These are phyloP conservation scores for Cystobasidium ongulense DNA, from an alignment of 768 basidiomycete genomes.

Conservation along the genomic window DNA sequence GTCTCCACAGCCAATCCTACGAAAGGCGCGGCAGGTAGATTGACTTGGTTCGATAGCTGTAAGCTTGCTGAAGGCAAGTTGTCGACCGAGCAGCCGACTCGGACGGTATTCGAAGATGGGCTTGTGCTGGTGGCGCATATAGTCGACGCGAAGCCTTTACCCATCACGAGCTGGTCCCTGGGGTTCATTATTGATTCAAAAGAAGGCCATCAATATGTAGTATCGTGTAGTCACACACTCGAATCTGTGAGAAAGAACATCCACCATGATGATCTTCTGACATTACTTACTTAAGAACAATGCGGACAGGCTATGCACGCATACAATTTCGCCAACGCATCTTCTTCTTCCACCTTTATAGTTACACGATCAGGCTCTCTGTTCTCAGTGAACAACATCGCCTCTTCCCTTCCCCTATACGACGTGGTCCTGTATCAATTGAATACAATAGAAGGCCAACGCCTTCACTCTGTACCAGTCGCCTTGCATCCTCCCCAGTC, in stretches of 20 bases:
- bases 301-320: not conserved
- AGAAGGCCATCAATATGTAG: not conserved
- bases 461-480: constrained; percentile 4
- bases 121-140: constrained; percentile 24
- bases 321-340: not conserved
- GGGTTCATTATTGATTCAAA: not conserved
- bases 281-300: not conserved
- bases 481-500: constrained; percentile 6
- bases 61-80: constrained; percentile 9
- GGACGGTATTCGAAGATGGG: not conserved
- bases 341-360: constrained; percentile 22
- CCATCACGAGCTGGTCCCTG: constrained; percentile 20
- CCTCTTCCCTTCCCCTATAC: constrained; percentile 7
- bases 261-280: not conserved
- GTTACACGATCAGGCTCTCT: constrained; percentile 2
- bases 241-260: constrained; percentile 5
- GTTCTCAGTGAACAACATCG: not conserved
- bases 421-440: constrained; percentile 8
- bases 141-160: not conserved
- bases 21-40: not conserved
- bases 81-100: not conserved
- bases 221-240: constrained; percentile 28
- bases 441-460: not conserved
- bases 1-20: not conserved
- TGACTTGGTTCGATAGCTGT: constrained; percentile 7